Evolutionary conservation across 495 filamentous ascomycete species (phyloP), one percentile per base, ranked within the genome.

Genomic region (Bathelium albidoporum): DNA sequence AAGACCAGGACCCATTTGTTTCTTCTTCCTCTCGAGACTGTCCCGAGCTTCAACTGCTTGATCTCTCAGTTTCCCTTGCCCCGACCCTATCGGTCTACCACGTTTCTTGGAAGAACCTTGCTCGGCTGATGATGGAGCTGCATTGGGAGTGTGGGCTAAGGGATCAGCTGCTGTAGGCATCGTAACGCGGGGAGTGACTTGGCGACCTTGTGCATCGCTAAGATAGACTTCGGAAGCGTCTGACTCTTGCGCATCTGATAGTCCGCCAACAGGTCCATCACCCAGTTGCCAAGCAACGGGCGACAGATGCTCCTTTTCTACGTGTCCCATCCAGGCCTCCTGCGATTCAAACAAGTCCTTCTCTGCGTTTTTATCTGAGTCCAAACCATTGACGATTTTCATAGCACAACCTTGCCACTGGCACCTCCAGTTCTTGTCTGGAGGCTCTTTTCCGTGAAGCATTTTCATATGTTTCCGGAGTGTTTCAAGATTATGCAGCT

Each of bases 401-500:
- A 59, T 64, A 24, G 65, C 71, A 65, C 82, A 83, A n/a, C 69
- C 70, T n/a, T 64, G 67, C 82, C 81, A 83, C 32, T 69, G 65
- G 67, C 82, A 83, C 20, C 72, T 66, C 16, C 71, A 69, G 9
- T 58, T 53, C 24, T 70, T 61, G 41, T 64, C 22, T 12, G 59
- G 60, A 1, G 66, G 64, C 43, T 66, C 61, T 62, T 69, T 72
- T 28, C 69, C 65, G 66, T 84, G 89, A 4, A 85, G 74, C 61
- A 85, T 81, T 32, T 78, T 67, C 24, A 92, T 69, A 70, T 95
- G 90, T 60, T 80, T 82, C 61, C 83, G 82, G 24, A 94, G 77
- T 0, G 85, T 85, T 1, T 85, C 81, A 34, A 90, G 70, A 69
- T 91, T 92, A 66, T 93, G 89, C 2, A 94, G 76, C 69, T 90